Evolutionary conservation across 441 rosid species (phyloP).

Genomic region (Metrosideros polymorpha): DNA sequence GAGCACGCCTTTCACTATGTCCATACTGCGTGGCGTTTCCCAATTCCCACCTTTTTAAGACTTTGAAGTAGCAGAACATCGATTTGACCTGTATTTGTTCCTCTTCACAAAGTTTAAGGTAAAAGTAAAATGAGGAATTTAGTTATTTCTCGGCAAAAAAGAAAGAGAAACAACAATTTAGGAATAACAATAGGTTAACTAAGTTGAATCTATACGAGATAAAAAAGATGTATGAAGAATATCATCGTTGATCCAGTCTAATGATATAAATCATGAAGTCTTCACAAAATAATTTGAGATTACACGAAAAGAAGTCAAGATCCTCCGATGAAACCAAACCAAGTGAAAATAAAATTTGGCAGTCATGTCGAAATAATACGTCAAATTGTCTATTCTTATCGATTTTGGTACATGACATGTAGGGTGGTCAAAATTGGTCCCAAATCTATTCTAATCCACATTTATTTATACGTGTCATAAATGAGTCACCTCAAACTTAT

Average conservation of each 20-base stretch:
- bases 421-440: too few relatives aligned
- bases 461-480: too few relatives aligned
- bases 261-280: background rate
- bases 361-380: background rate
- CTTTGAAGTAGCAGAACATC: background rate
- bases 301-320: too few relatives aligned
- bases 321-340: background rate
- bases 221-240: background rate
- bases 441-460: too few relatives aligned
- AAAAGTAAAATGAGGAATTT: background rate
- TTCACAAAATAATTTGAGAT: background rate
- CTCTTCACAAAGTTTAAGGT: background rate
- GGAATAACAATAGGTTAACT: background rate
- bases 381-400: background rate
- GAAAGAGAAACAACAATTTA: too few relatives aligned
- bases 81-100: background rate
- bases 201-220: background rate
- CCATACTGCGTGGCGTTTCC: background rate
- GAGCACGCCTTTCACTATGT: background rate
- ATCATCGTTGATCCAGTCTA: background rate
- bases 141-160: background rate
- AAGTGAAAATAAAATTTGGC: background rate
- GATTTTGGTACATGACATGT: too few relatives aligned
- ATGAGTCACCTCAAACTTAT: too few relatives aligned
- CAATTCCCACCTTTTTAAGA: background rate